Conservation (phyloP, 306 rosid species). For the Datisca glomerata region DNA sequence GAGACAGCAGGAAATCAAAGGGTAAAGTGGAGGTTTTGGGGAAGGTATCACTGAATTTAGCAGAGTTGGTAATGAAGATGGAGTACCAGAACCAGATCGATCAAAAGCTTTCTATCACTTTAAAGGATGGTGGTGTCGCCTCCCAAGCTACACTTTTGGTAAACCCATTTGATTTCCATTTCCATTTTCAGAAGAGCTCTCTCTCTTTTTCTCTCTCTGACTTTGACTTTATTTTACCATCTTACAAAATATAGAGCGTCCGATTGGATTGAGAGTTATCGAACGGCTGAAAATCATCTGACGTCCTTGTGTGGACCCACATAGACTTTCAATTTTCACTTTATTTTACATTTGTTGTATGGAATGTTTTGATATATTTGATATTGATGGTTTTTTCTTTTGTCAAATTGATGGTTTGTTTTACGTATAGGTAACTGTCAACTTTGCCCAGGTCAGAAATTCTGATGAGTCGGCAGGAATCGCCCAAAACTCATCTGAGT, state of each 20-base stretch:
- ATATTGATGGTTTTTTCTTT: not conserved
- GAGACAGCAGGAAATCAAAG: conserved; percentile 15
- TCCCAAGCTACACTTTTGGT: conserved; percentile 52
- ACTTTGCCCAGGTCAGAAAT: conserved; percentile 25
- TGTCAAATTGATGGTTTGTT: not conserved
- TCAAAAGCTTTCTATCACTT: conserved; percentile 34
- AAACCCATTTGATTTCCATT: conserved; percentile 2
- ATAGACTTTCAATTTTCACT: too few relatives aligned
- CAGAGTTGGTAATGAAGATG: conserved; percentile 23
- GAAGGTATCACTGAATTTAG: conserved; percentile 27
- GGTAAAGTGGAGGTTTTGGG: conserved; percentile 33
- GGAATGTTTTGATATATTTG: too few relatives aligned
- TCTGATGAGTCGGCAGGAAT: conserved; percentile 9
- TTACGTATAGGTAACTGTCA: conserved; percentile 31
- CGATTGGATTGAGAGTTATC: too few relatives aligned
- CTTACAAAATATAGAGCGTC: not conserved
- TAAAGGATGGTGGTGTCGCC: conserved; percentile 30
- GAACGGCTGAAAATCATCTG: too few relatives aligned
- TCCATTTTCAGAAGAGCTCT: not conserved
- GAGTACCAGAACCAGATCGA: conserved; percentile 21
- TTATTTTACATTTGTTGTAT: too few relatives aligned
- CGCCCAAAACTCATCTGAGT: conserved; percentile 10
- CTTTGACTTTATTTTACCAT: too few relatives aligned
- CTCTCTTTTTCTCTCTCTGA: too few relatives aligned
- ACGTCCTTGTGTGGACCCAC: too few relatives aligned